Evolutionary conservation across 2,329 filamentous ascomycete species (phyloP), one percentile per base, ranked within the genome.

Genomic region (Tolypocladium album): DNA sequence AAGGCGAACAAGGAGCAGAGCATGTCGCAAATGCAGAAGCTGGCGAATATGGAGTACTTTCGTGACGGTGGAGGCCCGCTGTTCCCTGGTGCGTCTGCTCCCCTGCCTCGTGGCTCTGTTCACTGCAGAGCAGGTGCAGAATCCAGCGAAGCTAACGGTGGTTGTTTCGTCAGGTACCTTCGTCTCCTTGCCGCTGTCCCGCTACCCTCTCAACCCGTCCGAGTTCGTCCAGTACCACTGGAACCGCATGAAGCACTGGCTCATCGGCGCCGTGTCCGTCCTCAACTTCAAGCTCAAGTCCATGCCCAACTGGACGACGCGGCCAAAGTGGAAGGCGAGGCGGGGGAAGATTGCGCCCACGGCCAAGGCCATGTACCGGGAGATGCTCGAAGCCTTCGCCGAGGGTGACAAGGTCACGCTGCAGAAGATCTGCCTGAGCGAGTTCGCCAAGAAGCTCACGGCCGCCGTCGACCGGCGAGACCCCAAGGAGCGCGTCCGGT

Each of bases 331-430:
- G 68, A 76, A 78, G 66, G 68, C 79, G 34, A 65, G 72, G 34
- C 75, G 75, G 17, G 64, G 71, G 27, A 68, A 71, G 58, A 74
- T 83, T 55, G 70, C 77, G 11, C 79, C 83, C 1, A 78, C 79
- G 1, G 87, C 85, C 39, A 79, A 82, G 66, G 78, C 76, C 24
- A 74, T 88, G 67, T 86, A 90, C 71, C 74, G 75, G 58, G 74
- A 82, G 64, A 82, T 89, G 78, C 83, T 85, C 65, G 77, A 79
- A 61, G 82, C 82, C 5, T 80, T 88, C 57, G 87, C 87, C 8
- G 72, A 73, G 2, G 84, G 83, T 61, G 82, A 88, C 73, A 73
- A 75, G 64, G 64, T 68, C 2, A 73, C 77, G 6, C 73, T 89
- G 34, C 72, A 77, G 55, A 70, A 72, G 36, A 71, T 88, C 55